Conservation (phyloP, 768 basidiomycete species). For the Xerocomellus chrysenteron region DNA sequence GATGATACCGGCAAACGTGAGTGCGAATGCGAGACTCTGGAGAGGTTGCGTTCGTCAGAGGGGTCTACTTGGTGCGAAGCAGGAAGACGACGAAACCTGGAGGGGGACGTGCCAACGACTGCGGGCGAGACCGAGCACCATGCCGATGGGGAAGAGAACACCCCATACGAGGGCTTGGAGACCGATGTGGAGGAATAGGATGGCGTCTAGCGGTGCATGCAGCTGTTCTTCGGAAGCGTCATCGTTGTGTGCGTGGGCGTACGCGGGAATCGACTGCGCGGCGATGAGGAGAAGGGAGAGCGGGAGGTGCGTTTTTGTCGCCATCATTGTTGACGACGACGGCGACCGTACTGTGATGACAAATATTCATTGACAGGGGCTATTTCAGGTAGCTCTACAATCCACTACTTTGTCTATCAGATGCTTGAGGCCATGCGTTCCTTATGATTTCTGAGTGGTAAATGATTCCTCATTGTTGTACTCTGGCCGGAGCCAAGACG, state of each 20-base stretch:
- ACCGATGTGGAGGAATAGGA: constrained; percentile 81
- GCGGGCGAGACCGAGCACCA: constrained; percentile 71
- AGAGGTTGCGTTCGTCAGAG: neutral
- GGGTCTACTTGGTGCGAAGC: neutral
- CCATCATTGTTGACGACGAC: neutral
- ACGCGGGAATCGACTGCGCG: constrained; percentile 4
- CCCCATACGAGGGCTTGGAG: constrained; percentile 84
- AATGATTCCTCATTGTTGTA: no score
- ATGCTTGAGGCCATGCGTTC: no score
- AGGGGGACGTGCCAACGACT: constrained; percentile 91
- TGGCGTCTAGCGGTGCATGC: constrained; percentile 67
- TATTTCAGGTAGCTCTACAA: neutral
- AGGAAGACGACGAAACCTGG: constrained; percentile 43
- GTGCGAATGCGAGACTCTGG: constrained; percentile 62
- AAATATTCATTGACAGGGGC: neutral
- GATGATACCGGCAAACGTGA: constrained; percentile 72
- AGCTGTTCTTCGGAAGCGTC: constrained; percentile 58
- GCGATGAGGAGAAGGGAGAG: constrained; percentile 11
- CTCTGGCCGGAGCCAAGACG: no score
- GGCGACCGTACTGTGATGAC: neutral
- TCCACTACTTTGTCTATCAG: no score
- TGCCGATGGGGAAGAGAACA: constrained; percentile 79
- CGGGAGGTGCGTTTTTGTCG: neutral
- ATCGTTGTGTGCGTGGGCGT: constrained; percentile 64
- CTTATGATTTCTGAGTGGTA: no score